phyloP scores from a whole-genome alignment of 2,329 filamentous ascomycete species.

The Sporothrix sp. region DNA sequence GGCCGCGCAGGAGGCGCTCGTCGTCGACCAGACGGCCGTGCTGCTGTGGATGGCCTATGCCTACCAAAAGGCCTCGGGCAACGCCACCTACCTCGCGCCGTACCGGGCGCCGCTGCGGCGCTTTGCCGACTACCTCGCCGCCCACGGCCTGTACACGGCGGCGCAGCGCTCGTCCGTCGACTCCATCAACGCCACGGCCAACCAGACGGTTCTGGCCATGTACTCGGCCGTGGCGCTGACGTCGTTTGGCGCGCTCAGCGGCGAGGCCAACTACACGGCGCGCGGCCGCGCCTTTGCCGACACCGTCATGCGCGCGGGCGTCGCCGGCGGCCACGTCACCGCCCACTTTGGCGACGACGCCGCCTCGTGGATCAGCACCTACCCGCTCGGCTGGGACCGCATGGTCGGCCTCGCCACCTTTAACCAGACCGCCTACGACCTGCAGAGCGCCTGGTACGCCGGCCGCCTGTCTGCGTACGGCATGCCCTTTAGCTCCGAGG shows the following conservation, averaged over 20 bases:
- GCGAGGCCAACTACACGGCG: constrained; percentile 4
- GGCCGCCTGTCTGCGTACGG: constrained; percentile 4
- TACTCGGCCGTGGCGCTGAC: constrained; percentile 10
- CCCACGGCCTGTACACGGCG: constrained; percentile 8
- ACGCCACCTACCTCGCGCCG: constrained; percentile 7
- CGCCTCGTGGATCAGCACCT: constrained; percentile 7
- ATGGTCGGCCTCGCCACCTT: constrained; percentile 23
- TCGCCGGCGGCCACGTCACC: constrained; percentile 2
- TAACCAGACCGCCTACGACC: constrained; percentile 19
- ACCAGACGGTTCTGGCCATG: constrained; percentile 11
- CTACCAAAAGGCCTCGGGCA: constrained; percentile 7
- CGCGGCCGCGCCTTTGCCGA: constrained; percentile 5
- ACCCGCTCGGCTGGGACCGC: constrained; percentile 22
- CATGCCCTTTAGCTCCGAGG: constrained; percentile 11
- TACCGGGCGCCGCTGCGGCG: neutral
- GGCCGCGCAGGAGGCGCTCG: constrained; percentile 3
- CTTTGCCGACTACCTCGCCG: constrained; percentile 8
- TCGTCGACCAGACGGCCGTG: constrained; percentile 11
- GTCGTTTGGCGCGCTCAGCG: constrained; percentile 1
- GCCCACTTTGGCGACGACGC: constrained; percentile 9
- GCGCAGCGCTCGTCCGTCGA: constrained; percentile 8
- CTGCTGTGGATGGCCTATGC: constrained; percentile 11
- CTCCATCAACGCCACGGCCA: constrained; percentile 6
- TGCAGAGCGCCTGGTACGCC: constrained; percentile 25
- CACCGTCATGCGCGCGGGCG: neutral